phyloP scores from a whole-genome alignment of 2,329 filamentous ascomycete genomes.

The Colletotrichum limetticola region DNA sequence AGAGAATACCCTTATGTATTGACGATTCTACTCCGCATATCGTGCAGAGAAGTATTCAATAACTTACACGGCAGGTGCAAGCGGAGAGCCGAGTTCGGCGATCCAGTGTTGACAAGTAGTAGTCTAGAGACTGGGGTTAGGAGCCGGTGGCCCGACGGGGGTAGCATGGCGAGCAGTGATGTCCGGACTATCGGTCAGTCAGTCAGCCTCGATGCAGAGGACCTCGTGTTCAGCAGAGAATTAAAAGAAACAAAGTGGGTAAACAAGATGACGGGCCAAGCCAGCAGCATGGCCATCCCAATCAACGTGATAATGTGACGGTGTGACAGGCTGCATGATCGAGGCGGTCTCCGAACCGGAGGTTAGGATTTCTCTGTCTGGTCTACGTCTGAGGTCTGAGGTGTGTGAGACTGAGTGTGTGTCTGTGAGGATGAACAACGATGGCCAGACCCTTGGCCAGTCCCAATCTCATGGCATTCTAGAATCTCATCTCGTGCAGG shows the following conservation, averaged over 20 bases:
- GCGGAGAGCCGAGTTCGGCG: no score
- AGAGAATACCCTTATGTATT: no score
- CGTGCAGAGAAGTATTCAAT: no score
- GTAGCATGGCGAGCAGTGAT: slow-evolving; percentile 3
- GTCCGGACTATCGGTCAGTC: background rate
- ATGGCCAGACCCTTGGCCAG: slow-evolving; percentile 6
- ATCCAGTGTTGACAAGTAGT: no score
- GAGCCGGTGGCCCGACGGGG: no score
- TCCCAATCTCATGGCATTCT: slow-evolving; percentile 16
- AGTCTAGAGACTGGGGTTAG: no score
- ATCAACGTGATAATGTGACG: slow-evolving; percentile 18
- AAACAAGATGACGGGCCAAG: background rate
- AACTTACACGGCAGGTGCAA: no score
- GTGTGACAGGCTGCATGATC: slow-evolving; percentile 3
- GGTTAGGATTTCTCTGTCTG: background rate
- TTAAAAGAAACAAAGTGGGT: background rate
- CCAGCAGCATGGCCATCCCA: slow-evolving; percentile 13
- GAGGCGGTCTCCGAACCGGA: slow-evolving; percentile 11
- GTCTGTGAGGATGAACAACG: background rate
- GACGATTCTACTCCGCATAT: no score
- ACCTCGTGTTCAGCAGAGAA: slow-evolving; percentile 21
- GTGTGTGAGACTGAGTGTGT: background rate
- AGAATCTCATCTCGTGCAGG: slow-evolving; percentile 22
- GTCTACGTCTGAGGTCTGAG: background rate
- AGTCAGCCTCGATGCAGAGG: slow-evolving; percentile 1